Percentiles rank a stretch among this genome's conserved stretches.
These are phyloP conservation scores for Syzygium syzygioides DNA, from an alignment of 441 rosid species.

Conservation along the genomic window DNA sequence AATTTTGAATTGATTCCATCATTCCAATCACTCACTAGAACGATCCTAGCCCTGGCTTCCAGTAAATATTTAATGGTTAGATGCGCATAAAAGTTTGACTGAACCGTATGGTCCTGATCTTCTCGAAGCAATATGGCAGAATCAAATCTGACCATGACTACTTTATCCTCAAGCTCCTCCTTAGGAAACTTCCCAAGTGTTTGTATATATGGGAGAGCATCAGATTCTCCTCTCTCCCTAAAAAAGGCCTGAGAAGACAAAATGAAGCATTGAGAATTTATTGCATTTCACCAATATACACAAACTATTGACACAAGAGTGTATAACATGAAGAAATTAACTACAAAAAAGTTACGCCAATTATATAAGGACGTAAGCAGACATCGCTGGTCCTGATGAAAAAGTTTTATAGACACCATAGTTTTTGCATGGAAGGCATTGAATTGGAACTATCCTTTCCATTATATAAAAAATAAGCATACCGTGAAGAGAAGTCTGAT, in stretches of 20 bases:
- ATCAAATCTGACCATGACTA: constrained; percentile 74
- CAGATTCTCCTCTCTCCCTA: constrained; percentile 23
- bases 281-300: constrained; percentile 5
- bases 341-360: neutral
- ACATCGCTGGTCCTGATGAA: neutral
- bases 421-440: neutral
- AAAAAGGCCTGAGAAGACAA: constrained; percentile 22
- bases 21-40: constrained; percentile 51
- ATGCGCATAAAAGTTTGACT: constrained; percentile 28
- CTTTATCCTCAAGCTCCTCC: constrained; percentile 49
- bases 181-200: constrained; percentile 48
- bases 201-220: constrained; percentile 43
- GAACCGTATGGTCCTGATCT: constrained; percentile 27
- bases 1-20: constrained; percentile 24
- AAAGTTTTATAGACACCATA: neutral
- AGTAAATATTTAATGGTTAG: constrained; percentile 40
- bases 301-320: neutral
- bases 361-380: neutral
- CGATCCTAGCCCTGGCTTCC: constrained; percentile 46
- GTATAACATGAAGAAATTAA: neutral
- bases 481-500: neutral
- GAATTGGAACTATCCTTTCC: neutral
- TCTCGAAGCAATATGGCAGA: constrained; percentile 35
- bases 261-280: neutral
- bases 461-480: neutral